Conservation (phyloP, 1,284 basidiomycete species). For the Stygiomarasmius scandens region DNA sequence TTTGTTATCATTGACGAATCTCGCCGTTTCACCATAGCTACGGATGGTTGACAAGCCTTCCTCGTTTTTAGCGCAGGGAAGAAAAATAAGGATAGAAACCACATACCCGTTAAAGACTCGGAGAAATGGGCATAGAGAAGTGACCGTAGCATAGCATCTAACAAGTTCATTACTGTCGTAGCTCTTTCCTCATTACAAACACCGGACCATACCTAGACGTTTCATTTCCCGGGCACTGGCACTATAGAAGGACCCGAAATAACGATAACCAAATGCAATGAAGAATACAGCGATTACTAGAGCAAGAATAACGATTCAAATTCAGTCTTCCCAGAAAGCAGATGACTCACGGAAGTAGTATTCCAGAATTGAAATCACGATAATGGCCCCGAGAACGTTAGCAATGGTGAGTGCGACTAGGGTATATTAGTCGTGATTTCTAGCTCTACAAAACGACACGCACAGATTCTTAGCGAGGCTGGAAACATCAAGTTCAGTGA, state of each 20-base stretch:
- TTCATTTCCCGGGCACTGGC: conserved; percentile 74
- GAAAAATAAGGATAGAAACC: background rate
- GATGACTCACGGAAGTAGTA: conserved; percentile 66
- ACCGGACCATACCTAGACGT: conserved; percentile 49
- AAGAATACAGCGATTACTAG: conserved; percentile 54
- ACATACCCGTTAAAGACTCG: conserved; percentile 68
- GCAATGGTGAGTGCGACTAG: conserved; percentile 53
- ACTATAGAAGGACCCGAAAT: conserved; percentile 65
- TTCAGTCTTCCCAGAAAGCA: background rate
- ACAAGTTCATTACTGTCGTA: conserved; percentile 12
- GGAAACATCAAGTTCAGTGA: conserved; percentile 19
- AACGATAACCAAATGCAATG: conserved; percentile 53
- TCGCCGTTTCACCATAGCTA: conserved; percentile 63
- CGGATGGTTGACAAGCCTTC: conserved; percentile 72
- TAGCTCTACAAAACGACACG: conserved; percentile 24
- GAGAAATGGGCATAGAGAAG: conserved; percentile 81
- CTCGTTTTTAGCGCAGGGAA: background rate
- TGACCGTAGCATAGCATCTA: conserved; percentile 69
- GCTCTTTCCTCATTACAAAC: background rate
- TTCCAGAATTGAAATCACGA: conserved; percentile 70
- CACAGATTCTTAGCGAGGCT: conserved; percentile 70
- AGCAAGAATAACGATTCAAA: background rate
- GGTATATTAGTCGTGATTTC: conserved; percentile 11
- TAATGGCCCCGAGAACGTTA: conserved; percentile 58
- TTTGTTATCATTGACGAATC: conserved; percentile 70